Percentiles rank a stretch among this genome's conserved stretches.
These are phyloP conservation scores for Trametes punicea DNA, from an alignment of 768 basidiomycete species.

Conservation along the genomic window DNA sequence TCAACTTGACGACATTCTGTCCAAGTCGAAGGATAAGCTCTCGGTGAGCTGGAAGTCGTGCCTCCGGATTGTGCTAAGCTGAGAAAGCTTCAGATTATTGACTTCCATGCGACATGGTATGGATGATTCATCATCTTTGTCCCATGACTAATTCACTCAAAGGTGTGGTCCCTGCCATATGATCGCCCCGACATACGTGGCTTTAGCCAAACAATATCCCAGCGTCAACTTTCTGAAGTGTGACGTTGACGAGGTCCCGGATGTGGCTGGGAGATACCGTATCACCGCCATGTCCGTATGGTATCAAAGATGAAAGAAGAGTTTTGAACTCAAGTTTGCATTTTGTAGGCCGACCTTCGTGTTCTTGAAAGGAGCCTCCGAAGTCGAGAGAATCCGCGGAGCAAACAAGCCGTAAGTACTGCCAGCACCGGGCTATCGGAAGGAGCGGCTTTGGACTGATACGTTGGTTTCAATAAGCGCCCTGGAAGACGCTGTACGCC, in stretches of 20 bases:
- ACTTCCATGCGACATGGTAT: constrained; percentile 84
- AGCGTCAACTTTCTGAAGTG: constrained; percentile 82
- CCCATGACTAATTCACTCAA: constrained; percentile 14
- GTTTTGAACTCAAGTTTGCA: neutral
- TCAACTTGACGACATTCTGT: constrained; percentile 58
- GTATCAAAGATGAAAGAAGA: neutral
- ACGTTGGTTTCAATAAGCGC: constrained; percentile 41
- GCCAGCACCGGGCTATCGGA: neutral
- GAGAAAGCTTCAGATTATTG: constrained; percentile 56
- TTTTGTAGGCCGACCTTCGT: constrained; percentile 75
- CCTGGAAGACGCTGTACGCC: constrained; percentile 56
- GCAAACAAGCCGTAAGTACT: constrained; percentile 59
- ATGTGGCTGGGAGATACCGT: constrained; percentile 60
- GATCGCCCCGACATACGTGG: constrained; percentile 75
- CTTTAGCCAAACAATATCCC: constrained; percentile 62
- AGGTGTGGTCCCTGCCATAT: constrained; percentile 88
- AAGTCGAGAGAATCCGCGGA: constrained; percentile 72
- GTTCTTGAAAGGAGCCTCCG: constrained; percentile 62
- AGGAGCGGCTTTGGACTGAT: neutral
- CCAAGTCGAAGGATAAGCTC: constrained; percentile 58
- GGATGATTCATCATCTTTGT: constrained; percentile 1
- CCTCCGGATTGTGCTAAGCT: constrained; percentile 1
- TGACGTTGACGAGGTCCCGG: constrained; percentile 69
- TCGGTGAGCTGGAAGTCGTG: constrained; percentile 43
- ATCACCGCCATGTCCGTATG: constrained; percentile 68